phyloP scores from a whole-genome alignment of 1,139 yeast genomes.

The Hyphopichia wangnamkhiaoensis region DNA sequence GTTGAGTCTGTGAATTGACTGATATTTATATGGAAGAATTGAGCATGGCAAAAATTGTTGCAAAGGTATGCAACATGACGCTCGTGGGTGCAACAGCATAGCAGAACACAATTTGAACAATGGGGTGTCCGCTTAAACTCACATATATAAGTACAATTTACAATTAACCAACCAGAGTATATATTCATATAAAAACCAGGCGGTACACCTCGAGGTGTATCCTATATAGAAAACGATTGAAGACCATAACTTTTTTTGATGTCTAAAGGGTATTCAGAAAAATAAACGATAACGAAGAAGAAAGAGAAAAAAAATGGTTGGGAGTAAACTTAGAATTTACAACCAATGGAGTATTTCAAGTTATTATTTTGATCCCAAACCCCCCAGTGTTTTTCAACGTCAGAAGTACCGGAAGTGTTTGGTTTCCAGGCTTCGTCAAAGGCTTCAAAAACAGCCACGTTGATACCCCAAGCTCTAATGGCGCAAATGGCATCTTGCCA shows the following conservation, averaged over 20 bases:
- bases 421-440: constrained; percentile 97
- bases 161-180: background rate
- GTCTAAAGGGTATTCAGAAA: background rate
- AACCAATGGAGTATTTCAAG: constrained; percentile 59
- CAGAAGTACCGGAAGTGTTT: constrained; percentile 77
- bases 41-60: background rate
- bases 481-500: constrained; percentile 92
- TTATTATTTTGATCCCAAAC: constrained; percentile 61
- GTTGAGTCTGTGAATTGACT: too few relatives aligned
- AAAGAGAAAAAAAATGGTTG: background rate
- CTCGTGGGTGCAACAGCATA: background rate
- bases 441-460: constrained; percentile 91
- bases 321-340: constrained; percentile 40
- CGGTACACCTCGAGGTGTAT: too few relatives aligned
- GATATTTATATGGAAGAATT: too few relatives aligned
- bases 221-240: too few relatives aligned
- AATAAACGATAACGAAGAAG: background rate
- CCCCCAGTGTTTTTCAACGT: constrained; percentile 94
- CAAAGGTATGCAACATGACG: background rate
- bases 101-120: background rate
- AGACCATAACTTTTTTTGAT: too few relatives aligned
- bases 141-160: too few relatives aligned
- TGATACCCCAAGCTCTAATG: constrained; percentile 92
- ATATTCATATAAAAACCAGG: background rate
- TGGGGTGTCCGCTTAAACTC: too few relatives aligned